A percentile compares a stretch with the other conserved stretches of the same genome.
Evolutionary conservation across 169 alveolate species (phyloP).

Genomic region (Babesia gibsoni): DNA sequence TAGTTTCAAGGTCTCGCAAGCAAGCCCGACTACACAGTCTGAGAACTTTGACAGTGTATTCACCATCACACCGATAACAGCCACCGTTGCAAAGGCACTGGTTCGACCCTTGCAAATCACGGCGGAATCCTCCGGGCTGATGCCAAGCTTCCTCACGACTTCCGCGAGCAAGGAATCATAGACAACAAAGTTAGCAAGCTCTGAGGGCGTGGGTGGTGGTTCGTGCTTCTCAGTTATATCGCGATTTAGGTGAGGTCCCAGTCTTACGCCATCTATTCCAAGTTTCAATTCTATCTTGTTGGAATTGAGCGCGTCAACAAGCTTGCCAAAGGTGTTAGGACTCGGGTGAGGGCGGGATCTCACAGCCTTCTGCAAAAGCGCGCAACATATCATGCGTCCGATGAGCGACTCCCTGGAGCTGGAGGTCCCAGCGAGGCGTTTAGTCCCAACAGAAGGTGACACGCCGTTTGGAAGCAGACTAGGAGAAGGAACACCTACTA

Average conservation of each 20-base stretch:
- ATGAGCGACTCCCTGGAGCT: slow-evolving; percentile 16
- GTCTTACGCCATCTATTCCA: background rate
- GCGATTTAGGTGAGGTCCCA: too few relatives aligned
- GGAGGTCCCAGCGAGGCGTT: background rate
- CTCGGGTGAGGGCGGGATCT: slow-evolving; percentile 27
- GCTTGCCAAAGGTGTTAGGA: slow-evolving; percentile 16
- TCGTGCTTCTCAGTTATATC: background rate
- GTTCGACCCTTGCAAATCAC: slow-evolving; percentile 15
- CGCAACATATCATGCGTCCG: slow-evolving; percentile 49
- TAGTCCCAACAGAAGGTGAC: background rate
- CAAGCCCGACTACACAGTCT: slow-evolving; percentile 51
- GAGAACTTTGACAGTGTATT: slow-evolving; percentile 43
- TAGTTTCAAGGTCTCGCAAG: slow-evolving; percentile 41
- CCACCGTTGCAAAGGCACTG: slow-evolving; percentile 25
- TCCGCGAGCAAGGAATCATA: background rate
- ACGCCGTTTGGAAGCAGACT: background rate
- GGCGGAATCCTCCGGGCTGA: slow-evolving; percentile 22
- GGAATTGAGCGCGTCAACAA: slow-evolving; percentile 31
- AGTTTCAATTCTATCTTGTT: background rate
- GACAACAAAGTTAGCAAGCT: slow-evolving; percentile 1
- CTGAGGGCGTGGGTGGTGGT: background rate
- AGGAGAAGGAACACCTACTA: background rate
- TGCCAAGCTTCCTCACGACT: slow-evolving; percentile 23
- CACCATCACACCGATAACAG: slow-evolving; percentile 24
- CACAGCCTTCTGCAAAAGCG: slow-evolving; percentile 49